These are phyloP conservation scores for Camellia sinensis DNA, from an alignment of 148 eudicot genomes.

Conservation along the genomic window DNA sequence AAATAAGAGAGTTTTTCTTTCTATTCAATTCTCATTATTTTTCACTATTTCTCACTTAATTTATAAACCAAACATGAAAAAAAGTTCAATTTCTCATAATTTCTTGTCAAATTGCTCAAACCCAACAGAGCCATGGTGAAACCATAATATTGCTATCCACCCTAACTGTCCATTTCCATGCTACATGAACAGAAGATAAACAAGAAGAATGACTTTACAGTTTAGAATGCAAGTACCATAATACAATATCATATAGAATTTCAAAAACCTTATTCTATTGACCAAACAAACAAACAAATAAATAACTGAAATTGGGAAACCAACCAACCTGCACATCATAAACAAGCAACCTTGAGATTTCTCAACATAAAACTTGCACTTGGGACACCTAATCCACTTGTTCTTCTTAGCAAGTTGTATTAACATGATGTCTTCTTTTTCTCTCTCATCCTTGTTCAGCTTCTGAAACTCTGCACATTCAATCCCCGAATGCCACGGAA, in stretches of 20 bases:
- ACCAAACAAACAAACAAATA: background rate
- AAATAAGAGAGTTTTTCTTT: no score
- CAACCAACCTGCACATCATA: conserved; percentile 56
- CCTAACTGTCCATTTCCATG: no score
- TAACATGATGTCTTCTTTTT: conserved; percentile 51
- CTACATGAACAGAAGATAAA: background rate
- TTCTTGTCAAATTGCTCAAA: no score
- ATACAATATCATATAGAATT: no score
- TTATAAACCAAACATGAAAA: no score
- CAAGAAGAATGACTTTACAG: background rate
- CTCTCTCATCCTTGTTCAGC: conserved; percentile 46
- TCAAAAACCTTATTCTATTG: background rate
- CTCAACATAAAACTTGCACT: conserved; percentile 59
- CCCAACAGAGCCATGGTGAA: no score
- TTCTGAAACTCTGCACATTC: conserved; percentile 49
- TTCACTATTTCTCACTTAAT: no score
- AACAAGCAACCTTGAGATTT: conserved; percentile 51
- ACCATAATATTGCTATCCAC: no score
- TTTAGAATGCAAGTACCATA: background rate
- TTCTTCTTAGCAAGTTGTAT: conserved; percentile 50
- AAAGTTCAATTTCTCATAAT: no score
- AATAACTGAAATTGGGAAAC: no score
- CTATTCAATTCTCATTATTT: no score
- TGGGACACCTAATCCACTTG: conserved; percentile 69
- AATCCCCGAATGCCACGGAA: conserved; percentile 58